A percentile compares a stretch with the other conserved stretches of the same genome.
Conservation (phyloP, 805 yeast genomes). For the Lipomyces oligophaga region DNA sequence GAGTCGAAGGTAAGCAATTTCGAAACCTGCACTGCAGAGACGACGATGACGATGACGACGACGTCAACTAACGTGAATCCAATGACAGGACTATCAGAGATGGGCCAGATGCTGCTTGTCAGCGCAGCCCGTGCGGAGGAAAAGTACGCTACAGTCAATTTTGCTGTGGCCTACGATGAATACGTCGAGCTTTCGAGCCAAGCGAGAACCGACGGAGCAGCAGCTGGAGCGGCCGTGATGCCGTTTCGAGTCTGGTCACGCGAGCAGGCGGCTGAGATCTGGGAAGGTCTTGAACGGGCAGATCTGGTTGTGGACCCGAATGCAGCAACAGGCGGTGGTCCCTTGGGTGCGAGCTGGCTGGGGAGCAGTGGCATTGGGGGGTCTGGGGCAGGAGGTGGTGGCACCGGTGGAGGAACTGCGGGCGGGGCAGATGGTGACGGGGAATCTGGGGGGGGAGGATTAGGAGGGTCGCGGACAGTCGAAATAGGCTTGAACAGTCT, state of each 20-base stretch:
- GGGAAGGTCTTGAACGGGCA: constrained; percentile 64
- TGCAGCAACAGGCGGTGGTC: constrained; percentile 1
- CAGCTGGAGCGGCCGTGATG: constrained; percentile 43
- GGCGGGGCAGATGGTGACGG: too few species aligned
- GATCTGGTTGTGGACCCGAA: constrained; percentile 43
- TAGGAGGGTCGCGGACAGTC: constrained; percentile 6
- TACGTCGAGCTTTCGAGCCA: constrained; percentile 41
- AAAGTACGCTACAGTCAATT: constrained; percentile 44
- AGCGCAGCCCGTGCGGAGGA: constrained; percentile 66
- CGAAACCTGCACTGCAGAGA: not conserved
- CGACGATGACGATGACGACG: too few species aligned
- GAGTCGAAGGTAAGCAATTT: constrained; percentile 7
- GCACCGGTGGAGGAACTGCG: too few species aligned
- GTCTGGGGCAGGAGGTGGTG: too few species aligned
- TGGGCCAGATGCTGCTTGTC: constrained; percentile 67
- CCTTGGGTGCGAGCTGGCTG: constrained; percentile 10
- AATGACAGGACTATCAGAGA: constrained; percentile 52
- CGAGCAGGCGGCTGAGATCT: constrained; percentile 58
- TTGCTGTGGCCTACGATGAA: constrained; percentile 74
- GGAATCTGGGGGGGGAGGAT: constrained; percentile 6
- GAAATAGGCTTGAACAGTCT: constrained; percentile 4
- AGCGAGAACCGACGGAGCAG: constrained; percentile 34
- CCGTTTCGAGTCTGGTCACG: constrained; percentile 55
- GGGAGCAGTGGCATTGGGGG: constrained; percentile 29
- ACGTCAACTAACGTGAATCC: not conserved